These are phyloP conservation scores for Grigorovia humatica DNA, from an alignment of 805 yeast species.

Conservation along the genomic window DNA sequence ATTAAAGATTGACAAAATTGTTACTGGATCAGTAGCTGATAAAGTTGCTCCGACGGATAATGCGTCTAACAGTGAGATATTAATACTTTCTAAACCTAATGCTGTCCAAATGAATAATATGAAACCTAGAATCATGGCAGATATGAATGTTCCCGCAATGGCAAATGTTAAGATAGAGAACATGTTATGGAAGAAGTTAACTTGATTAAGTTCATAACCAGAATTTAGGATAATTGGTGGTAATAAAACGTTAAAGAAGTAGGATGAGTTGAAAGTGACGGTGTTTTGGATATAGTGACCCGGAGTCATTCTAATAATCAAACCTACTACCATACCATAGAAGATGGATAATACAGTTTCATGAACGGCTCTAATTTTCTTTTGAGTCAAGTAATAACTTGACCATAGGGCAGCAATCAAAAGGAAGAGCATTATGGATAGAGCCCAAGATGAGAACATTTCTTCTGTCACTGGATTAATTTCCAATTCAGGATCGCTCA, in stretches of 20 bases:
- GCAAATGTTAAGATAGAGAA: constrained; percentile 90
- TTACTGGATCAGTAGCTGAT: constrained; percentile 97
- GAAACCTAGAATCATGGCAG: constrained; percentile 83
- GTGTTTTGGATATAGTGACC: constrained; percentile 97
- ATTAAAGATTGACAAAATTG: constrained; percentile 89
- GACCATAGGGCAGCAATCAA: constrained; percentile 91
- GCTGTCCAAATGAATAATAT: constrained; percentile 84
- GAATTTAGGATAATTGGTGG: constrained; percentile 96
- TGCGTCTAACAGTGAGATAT: constrained; percentile 92
- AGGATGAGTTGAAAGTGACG: constrained; percentile 87
- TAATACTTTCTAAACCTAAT: constrained; percentile 78
- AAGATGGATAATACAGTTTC: constrained; percentile 94
- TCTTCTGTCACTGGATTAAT: constrained; percentile 87
- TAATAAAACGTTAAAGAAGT: constrained; percentile 83
- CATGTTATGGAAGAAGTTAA: constrained; percentile 84
- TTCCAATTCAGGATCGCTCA: constrained; percentile 49
- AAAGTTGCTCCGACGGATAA: constrained; percentile 95
- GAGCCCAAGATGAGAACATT: constrained; percentile 94
- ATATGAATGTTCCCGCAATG: constrained; percentile 90
- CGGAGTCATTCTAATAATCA: constrained; percentile 81
- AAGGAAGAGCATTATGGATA: constrained; percentile 72
- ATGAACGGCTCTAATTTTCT: constrained; percentile 89
- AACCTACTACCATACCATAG: constrained; percentile 93
- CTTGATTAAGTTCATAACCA: constrained; percentile 94
- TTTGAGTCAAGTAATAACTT: constrained; percentile 81